Percentiles rank a stretch among this genome's conserved stretches.
Evolutionary conservation across 768 basidiomycete species (phyloP).

Genomic region (Tremella fuciformis): DNA sequence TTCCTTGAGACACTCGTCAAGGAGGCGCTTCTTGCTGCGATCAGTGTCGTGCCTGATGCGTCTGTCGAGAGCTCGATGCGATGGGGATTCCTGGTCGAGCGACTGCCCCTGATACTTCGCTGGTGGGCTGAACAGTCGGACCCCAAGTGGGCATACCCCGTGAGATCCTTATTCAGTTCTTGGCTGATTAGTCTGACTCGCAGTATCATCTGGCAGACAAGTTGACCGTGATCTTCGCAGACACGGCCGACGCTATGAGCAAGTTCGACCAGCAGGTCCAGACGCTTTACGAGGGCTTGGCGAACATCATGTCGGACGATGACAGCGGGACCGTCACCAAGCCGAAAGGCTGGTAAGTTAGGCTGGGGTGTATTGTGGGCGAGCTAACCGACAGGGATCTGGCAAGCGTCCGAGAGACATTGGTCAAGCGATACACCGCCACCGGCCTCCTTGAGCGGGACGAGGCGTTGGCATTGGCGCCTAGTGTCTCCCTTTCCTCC

Average conservation of each 20-base stretch:
- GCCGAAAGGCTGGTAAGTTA: conserved; percentile 36
- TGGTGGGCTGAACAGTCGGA: conserved; percentile 18
- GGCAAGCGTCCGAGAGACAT: too few relatives aligned
- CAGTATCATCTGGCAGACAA: conserved; percentile 6
- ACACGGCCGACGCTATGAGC: conserved; percentile 4
- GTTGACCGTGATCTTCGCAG: conserved; percentile 11
- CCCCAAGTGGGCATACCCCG: conserved; percentile 19
- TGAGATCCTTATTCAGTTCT: conserved; percentile 6
- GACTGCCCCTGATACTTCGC: conserved; percentile 19
- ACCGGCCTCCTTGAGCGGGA: not conserved
- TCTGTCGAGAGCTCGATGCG: not conserved
- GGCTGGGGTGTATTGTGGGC: not conserved
- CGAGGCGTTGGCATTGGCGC: conserved; percentile 13
- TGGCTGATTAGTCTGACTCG: not conserved
- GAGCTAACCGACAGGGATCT: too few relatives aligned
- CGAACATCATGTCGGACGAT: conserved; percentile 26
- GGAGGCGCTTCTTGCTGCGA: too few relatives aligned
- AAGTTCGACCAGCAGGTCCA: conserved; percentile 10
- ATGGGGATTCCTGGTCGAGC: conserved; percentile 15
- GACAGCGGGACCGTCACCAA: conserved; percentile 22
- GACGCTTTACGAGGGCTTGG: conserved; percentile 3
- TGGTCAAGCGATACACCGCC: too few relatives aligned
- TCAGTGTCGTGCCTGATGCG: too few relatives aligned
- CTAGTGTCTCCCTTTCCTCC: conserved; percentile 3
- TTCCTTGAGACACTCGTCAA: too few relatives aligned